phyloP scores from a whole-genome alignment of 805 yeast species.

The Lachancea sp. region DNA sequence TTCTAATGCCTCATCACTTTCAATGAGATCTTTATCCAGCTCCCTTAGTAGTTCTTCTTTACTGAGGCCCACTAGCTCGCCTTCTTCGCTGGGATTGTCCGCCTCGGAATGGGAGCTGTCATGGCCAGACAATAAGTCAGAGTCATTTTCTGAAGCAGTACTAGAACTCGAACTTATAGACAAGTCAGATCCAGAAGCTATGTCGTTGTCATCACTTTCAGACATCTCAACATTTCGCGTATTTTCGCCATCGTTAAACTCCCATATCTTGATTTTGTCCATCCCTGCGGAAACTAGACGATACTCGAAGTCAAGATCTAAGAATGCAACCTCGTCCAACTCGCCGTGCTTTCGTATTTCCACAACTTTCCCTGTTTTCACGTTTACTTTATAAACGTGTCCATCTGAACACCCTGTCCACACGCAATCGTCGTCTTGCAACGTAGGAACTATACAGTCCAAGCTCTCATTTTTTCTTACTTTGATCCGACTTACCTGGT shows the following conservation, averaged over 20 bases:
- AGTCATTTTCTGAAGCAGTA: not conserved
- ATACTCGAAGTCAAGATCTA: constrained; percentile 78
- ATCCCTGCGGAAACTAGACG: constrained; percentile 77
- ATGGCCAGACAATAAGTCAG: constrained; percentile 13
- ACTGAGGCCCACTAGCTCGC: constrained; percentile 19
- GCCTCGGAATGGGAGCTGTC: constrained; percentile 26
- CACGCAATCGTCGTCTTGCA: constrained; percentile 43
- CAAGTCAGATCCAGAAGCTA: not conserved
- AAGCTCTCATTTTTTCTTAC: constrained; percentile 64
- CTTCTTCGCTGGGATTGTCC: constrained; percentile 18
- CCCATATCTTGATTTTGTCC: constrained; percentile 78
- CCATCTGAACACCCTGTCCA: constrained; percentile 85
- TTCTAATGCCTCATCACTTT: constrained; percentile 12
- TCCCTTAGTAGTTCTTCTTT: constrained; percentile 31
- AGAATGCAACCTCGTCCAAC: constrained; percentile 64
- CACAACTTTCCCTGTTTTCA: constrained; percentile 53
- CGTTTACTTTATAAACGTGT: constrained; percentile 57
- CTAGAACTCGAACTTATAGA: constrained; percentile 6
- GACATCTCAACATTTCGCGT: not conserved
- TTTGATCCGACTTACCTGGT: constrained; percentile 73
- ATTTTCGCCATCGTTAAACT: constrained; percentile 31
- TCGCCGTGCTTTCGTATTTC: constrained; percentile 62
- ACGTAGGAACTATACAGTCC: constrained; percentile 55
- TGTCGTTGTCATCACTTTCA: constrained; percentile 6
- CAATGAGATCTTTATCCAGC: constrained; percentile 25